Conservation (phyloP, 2,329 filamentous ascomycete genomes). For the Penicillium sp. region DNA sequence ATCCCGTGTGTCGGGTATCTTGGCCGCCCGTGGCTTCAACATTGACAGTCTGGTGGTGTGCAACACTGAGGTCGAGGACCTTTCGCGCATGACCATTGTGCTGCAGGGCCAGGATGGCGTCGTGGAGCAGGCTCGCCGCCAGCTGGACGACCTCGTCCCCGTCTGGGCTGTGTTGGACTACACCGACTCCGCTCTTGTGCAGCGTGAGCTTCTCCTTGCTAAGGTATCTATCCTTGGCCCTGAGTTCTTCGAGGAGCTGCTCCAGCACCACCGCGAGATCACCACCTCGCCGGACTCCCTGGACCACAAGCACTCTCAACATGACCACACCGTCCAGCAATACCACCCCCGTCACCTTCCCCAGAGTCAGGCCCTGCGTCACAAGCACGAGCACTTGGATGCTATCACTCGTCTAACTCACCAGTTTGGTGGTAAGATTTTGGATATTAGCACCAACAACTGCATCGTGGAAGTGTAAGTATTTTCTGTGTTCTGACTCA, state of each 20-base stretch:
- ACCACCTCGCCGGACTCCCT: constrained; percentile 50
- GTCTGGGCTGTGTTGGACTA: constrained; percentile 99
- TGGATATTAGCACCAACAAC: constrained; percentile 97
- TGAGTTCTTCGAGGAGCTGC: constrained; percentile 96
- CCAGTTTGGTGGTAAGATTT: constrained; percentile 94
- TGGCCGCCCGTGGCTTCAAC: constrained; percentile 96
- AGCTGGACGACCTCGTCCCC: constrained; percentile 93
- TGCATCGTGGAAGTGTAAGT: constrained; percentile 96
- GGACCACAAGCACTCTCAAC: constrained; percentile 24
- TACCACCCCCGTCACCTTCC: constrained; percentile 89
- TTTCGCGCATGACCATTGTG: constrained; percentile 98
- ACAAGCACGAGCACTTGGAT: constrained; percentile 97
- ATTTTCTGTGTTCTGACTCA: not conserved
- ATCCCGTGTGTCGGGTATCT: constrained; percentile 91
- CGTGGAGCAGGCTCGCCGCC: constrained; percentile 91
- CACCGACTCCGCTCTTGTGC: constrained; percentile 85
- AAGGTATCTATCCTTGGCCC: constrained; percentile 96
- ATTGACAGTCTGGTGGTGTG: constrained; percentile 98
- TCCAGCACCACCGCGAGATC: constrained; percentile 94
- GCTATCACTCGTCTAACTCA: constrained; percentile 95
- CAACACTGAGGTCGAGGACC: constrained; percentile 93
- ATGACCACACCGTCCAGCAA: constrained; percentile 25
- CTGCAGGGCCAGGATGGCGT: constrained; percentile 94
- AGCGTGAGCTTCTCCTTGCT: constrained; percentile 90
- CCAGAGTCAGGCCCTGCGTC: constrained; percentile 81